Evolutionary conservation across 2,329 filamentous ascomycete genomes (phyloP), one percentile per base, ranked within the genome.

Genomic region (Colletotrichum orbiculare): DNA sequence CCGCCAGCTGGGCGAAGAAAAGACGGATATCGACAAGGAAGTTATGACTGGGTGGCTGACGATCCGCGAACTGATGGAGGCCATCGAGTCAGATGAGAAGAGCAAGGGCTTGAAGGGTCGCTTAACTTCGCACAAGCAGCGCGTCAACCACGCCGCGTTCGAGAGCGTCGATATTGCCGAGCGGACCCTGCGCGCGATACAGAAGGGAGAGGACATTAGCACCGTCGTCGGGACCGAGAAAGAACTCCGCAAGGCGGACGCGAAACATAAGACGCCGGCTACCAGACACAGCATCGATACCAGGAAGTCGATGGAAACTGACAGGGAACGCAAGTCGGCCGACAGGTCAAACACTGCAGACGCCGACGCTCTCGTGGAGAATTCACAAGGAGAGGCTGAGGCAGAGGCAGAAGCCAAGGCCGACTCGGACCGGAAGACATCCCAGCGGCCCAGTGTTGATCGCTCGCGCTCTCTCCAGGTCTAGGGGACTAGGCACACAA

Each of bases 91-190:
- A 0, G 58, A 74, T 13, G 73, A 74, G 13, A 74, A 74, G 33
- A 78, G 74, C 68, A 73, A 76, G 43, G 72, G 75, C 42, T 68
- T 77, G 66, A 71, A 33, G 71, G 76, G 33, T 71, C 81, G 11
- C 58, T 67, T 71, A 46, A 74, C 71, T 6, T 72, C 74, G 6
- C 71, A 79, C 60, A 73, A 75, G 41, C 75, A 77, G 61, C 77
- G 78, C 17, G 79, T 78, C 9, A 75, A 78, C 45, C 81, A 78
- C 8, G 77, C 77, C 11, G 78, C 81, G 5, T 85, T 87, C 61
- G 81, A 86, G 70, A 84, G 79, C 61, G 79, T 83, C 4, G 78
- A 81, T 7, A 76, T 76, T 25, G 84, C 84, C 0, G 77, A 81
- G 68, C 74, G 72, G 59, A 79, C 81, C 0, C 74, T 87, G 13